Evolutionary conservation across 2,329 filamentous ascomycete species (phyloP), one percentile per base, ranked within the genome.

Genomic region (Fusarium bactridioides): DNA sequence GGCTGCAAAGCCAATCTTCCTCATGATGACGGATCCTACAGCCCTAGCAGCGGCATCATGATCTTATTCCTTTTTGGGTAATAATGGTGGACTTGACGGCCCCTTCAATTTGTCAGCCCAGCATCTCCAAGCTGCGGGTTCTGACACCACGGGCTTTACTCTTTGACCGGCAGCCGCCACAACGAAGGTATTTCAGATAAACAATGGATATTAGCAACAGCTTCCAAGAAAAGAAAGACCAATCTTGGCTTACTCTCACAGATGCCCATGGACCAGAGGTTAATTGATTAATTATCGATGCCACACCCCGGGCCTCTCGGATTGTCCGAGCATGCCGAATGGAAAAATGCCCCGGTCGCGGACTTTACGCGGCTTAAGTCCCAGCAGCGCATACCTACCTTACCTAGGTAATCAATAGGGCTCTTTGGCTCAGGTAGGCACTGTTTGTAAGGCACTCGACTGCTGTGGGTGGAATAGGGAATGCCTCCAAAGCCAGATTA

Each of bases 311-410:
- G 58, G 65, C 58, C 57, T 47, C 61, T 76, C 74, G 74, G 74
- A 56, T 65, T 54, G 68, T 67, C 74, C 74, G 74, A 76, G 40
- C 33, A 37, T 61, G 54, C 74, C 74, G 72, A 69, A 58, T 62
- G 40, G 47, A 31, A 10, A 10, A 48, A 33, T 33, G 60, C 65
- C 73, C 74, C 70, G 65, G 68, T 65, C 41, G 66, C 74, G 74
- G 74, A 76, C 70, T 76, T 76, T 70, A 73, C 40, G 64, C 37
- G 57, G 61, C 53, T 64, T 76, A 75, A 76, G 64, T 69, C 72
- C 74, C 74, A 75, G 40, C 41, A 54, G 31, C 41, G 41, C 53
- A 72, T 69, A 33, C 31, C 31, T 33, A 33, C 31, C 15, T 33
- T 33, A 15, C 13, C 11, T 31, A 31, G 29, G 31, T 15, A 56